Evolutionary conservation across 164 flowering plant genomes (phyloP).

Genomic region (Liquidambar formosana): DNA sequence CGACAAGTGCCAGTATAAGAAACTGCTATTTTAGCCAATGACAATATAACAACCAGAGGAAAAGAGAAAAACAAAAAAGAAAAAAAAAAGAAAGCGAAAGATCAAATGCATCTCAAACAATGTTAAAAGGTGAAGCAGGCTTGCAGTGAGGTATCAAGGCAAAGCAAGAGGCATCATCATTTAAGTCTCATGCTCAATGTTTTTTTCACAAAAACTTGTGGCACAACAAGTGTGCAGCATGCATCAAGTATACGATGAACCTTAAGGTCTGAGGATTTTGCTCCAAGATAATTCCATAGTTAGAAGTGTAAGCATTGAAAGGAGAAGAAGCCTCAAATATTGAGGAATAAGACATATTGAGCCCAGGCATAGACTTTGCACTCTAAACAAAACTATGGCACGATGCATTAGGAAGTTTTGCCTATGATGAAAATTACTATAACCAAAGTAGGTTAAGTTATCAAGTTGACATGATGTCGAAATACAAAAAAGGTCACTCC

Average conservation of each 20-base stretch:
- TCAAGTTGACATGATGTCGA: neutral
- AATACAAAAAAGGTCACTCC: neutral
- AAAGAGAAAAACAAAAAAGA: constrained; percentile 1
- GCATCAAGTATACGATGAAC: neutral
- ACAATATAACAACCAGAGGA: neutral
- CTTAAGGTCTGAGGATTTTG: neutral
- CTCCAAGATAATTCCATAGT: neutral
- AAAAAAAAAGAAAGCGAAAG: too few relatives aligned
- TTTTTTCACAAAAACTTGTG: too few relatives aligned
- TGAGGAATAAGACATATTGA: neutral
- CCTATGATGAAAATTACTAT: neutral
- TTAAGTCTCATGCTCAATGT: too few relatives aligned
- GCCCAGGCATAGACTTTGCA: too few relatives aligned
- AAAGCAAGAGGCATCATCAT: too few relatives aligned
- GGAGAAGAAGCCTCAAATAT: neutral
- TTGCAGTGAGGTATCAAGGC: too few relatives aligned
- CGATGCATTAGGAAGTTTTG: neutral
- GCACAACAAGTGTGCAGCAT: too few relatives aligned
- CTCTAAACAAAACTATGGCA: too few relatives aligned
- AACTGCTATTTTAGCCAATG: neutral
- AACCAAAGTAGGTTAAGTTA: too few relatives aligned
- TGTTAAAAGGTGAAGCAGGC: too few relatives aligned
- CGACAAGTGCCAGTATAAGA: constrained; percentile 2
- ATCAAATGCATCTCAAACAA: too few relatives aligned
- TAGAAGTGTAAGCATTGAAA: too few relatives aligned